phyloP scores from a whole-genome alignment of 441 rosid genomes.

The Gossypium davidsonii region DNA sequence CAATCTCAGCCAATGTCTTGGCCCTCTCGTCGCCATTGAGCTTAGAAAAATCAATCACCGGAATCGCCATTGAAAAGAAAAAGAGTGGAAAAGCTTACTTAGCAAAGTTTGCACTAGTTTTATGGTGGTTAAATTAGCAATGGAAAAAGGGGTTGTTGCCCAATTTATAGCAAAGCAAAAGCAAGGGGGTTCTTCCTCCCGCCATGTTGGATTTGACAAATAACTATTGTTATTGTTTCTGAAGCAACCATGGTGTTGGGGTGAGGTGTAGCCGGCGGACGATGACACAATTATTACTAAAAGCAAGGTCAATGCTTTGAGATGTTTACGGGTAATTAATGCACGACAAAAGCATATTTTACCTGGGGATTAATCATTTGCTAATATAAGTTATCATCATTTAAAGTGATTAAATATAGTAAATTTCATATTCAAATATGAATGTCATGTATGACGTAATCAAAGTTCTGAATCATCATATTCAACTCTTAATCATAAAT shows the following conservation, averaged over 20 bases:
- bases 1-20: slow-evolving; percentile 52
- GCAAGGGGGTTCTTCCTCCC: slow-evolving; percentile 20
- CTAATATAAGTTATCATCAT: neutral
- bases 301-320: slow-evolving; percentile 22
- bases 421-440: no score
- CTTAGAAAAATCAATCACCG: slow-evolving; percentile 82
- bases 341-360: slow-evolving; percentile 17
- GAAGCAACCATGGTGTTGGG: slow-evolving; percentile 17
- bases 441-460: no score
- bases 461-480: no score
- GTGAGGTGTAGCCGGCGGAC: slow-evolving; percentile 22
- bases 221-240: slow-evolving; percentile 10
- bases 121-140: slow-evolving; percentile 9
- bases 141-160: neutral
- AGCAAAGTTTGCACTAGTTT: slow-evolving; percentile 14
- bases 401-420: neutral
- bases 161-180: slow-evolving; percentile 37
- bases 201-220: slow-evolving; percentile 36
- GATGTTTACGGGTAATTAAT: neutral
- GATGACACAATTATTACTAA: slow-evolving; percentile 18
- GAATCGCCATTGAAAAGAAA: slow-evolving; percentile 55
- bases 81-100: neutral
- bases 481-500: no score
- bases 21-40: slow-evolving; percentile 59
- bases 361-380: neutral